Conservation (phyloP, 2,329 filamentous ascomycete species). For the Chaetomium olivaceum region DNA sequence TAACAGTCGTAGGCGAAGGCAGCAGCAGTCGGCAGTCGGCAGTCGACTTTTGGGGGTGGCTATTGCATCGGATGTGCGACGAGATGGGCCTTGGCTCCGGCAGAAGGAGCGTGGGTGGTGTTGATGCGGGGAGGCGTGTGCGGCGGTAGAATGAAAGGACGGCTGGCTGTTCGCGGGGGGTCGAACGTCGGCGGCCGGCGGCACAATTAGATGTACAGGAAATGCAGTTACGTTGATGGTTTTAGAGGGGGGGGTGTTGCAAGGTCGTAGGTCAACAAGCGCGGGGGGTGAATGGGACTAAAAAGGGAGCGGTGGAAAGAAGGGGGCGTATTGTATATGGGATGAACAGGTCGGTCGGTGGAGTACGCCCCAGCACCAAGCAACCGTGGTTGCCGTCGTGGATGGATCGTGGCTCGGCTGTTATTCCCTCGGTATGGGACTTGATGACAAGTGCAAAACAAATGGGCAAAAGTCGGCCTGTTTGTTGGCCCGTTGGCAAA, state of each 20-base stretch:
- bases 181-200: constrained; percentile 9
- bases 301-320: constrained; percentile 16
- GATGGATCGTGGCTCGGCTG: constrained; percentile 21
- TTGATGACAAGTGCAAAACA: not conserved
- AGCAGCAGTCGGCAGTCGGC: constrained; percentile 30
- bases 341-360: constrained; percentile 27
- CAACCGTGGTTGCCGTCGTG: constrained; percentile 26
- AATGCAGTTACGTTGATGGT: constrained; percentile 13
- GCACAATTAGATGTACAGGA: constrained; percentile 20
- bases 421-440: constrained; percentile 25
- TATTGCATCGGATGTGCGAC: constrained; percentile 33
- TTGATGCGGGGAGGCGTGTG: constrained; percentile 23
- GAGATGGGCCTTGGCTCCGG: constrained; percentile 14
- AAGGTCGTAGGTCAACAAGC: constrained; percentile 24
- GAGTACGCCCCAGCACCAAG: constrained; percentile 28
- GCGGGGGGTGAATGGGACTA: constrained; percentile 21
- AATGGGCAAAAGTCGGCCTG: constrained; percentile 16
- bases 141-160: constrained; percentile 23
- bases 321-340: constrained; percentile 27
- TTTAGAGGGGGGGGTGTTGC: constrained; percentile 15
- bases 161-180: constrained; percentile 5
- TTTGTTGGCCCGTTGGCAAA: constrained; percentile 23
- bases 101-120: constrained; percentile 24
- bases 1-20: constrained; percentile 18
- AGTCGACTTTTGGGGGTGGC: constrained; percentile 23